A percentile compares a stretch with the other conserved stretches of the same genome.
Evolutionary conservation across 23 red algal genomes (phyloP).

Genomic region (Agarophyton chilense): DNA sequence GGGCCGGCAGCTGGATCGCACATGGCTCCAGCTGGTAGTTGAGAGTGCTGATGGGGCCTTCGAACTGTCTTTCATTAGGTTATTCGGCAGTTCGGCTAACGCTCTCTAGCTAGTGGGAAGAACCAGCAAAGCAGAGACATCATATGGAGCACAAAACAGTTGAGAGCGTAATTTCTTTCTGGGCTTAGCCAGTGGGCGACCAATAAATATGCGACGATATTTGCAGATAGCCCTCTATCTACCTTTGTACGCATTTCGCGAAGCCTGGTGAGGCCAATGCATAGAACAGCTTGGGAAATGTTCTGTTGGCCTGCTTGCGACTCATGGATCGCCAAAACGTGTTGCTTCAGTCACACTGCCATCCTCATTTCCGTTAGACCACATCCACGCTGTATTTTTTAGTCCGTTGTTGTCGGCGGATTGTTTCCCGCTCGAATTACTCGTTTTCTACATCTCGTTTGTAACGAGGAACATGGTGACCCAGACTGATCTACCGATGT

Average conservation of each 20-base stretch:
- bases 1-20: background rate
- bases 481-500: background rate
- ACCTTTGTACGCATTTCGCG: too few species aligned
- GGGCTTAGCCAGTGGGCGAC: background rate
- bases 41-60: background rate
- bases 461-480: background rate
- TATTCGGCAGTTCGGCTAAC: too few species aligned
- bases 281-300: too few species aligned
- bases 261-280: too few species aligned
- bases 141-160: too few species aligned
- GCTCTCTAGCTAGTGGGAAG: too few species aligned
- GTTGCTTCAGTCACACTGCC: too few species aligned
- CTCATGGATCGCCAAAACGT: too few species aligned
- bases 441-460: background rate
- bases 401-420: background rate
- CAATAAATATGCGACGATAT: conserved; percentile 2
- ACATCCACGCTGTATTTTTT: background rate
- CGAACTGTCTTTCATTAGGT: background rate
- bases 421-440: background rate
- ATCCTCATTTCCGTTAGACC: too few species aligned
- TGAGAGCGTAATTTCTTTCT: too few species aligned
- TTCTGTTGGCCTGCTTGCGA: too few species aligned
- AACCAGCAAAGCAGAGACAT: too few species aligned
- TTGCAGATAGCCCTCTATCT: background rate
- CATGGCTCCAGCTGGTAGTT: background rate